A percentile compares a stretch with the other conserved stretches of the same genome.
phyloP scores from a whole-genome alignment of 1,284 basidiomycete genomes.

The Ustilago curta region DNA sequence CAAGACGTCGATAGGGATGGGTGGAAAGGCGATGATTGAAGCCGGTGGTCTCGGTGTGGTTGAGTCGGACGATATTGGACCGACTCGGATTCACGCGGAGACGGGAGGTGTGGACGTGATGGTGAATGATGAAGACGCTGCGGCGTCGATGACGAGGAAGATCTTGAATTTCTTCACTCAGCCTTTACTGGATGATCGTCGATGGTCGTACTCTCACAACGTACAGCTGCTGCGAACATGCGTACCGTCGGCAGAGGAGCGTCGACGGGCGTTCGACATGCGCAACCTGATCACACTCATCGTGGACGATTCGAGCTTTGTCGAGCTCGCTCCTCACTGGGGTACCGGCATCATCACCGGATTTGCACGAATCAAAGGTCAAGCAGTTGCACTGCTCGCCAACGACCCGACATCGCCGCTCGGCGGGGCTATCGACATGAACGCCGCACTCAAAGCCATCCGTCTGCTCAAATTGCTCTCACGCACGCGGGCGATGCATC shows the following conservation, averaged over 20 bases:
- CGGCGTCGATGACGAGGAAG: conserved; percentile 23
- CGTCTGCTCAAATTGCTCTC: conserved; percentile 48
- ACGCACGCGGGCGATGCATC: conserved; percentile 35
- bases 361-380: conserved; percentile 38
- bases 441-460: conserved; percentile 47
- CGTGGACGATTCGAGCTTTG: conserved; percentile 45
- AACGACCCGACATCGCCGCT: conserved; percentile 43
- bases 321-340: conserved; percentile 48
- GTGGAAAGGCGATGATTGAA: conserved; percentile 57
- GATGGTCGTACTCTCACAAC: conserved; percentile 34
- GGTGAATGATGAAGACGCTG: conserved; percentile 39
- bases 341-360: conserved; percentile 49
- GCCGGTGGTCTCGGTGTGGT: conserved; percentile 51
- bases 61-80: conserved; percentile 48
- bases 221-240: conserved; percentile 28
- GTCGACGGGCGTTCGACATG: conserved; percentile 54
- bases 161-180: conserved; percentile 42
- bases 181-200: conserved; percentile 8
- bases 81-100: conserved; percentile 26
- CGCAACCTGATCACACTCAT: conserved; percentile 40
- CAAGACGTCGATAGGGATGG: conserved; percentile 52
- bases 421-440: conserved; percentile 54
- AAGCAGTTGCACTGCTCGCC: conserved; percentile 46
- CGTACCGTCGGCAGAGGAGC: conserved; percentile 30
- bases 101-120: conserved; percentile 53